Percentiles rank a stretch among this genome's conserved stretches.
Conservation (phyloP, 1,284 basidiomycete species). For the Pholiota adiposa region DNA sequence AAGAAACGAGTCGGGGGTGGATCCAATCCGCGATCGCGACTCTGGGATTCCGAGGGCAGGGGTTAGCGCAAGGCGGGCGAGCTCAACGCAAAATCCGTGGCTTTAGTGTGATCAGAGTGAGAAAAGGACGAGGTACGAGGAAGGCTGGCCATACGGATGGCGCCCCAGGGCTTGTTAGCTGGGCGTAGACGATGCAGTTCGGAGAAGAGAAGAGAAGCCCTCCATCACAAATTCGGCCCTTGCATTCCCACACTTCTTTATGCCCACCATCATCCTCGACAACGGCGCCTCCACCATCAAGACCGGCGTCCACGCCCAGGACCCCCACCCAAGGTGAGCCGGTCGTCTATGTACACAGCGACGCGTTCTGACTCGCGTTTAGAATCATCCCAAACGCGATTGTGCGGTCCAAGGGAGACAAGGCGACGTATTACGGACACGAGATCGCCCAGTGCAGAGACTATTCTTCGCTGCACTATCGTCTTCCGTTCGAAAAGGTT, state of each 20-base stretch:
- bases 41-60: slow-evolving; percentile 25
- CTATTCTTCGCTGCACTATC: slow-evolving; percentile 78
- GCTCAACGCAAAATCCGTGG: slow-evolving; percentile 29
- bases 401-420: slow-evolving; percentile 80
- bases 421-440: slow-evolving; percentile 79
- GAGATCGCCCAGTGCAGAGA: slow-evolving; percentile 79
- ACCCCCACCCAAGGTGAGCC: slow-evolving; percentile 37
- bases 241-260: no score
- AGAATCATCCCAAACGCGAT: slow-evolving; percentile 83
- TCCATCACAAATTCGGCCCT: no score
- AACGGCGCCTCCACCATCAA: slow-evolving; percentile 88
- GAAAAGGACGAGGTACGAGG: slow-evolving; percentile 17
- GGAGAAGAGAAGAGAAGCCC: slow-evolving; percentile 9
- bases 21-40: slow-evolving; percentile 15
- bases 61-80: slow-evolving; percentile 8
- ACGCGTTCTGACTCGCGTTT: slow-evolving; percentile 11
- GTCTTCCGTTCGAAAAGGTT: slow-evolving; percentile 87
- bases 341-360: not conserved
- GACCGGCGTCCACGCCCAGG: slow-evolving; percentile 55
- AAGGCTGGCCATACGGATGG: slow-evolving; percentile 18
- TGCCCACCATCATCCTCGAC: slow-evolving; percentile 72
- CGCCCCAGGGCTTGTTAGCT: slow-evolving; percentile 12
- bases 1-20: not conserved
- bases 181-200: slow-evolving; percentile 13
- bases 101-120: slow-evolving; percentile 28